phyloP scores from a whole-genome alignment of 2,329 filamentous ascomycete genomes.

The Hypoxylon sp. region DNA sequence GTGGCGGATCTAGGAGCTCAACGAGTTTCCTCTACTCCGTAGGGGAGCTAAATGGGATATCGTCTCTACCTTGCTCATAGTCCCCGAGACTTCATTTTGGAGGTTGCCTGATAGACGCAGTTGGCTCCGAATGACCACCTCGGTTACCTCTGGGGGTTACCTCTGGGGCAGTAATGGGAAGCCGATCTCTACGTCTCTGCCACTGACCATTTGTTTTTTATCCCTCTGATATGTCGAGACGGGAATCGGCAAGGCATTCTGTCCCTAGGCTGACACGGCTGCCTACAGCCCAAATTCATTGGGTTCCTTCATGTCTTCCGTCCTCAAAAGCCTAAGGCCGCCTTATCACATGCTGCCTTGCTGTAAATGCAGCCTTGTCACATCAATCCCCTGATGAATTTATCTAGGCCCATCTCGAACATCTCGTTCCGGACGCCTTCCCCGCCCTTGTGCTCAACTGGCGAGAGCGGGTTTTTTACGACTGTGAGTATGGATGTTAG shows the following conservation, averaged over 20 bases:
- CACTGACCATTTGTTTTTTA: background rate
- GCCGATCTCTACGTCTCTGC: background rate
- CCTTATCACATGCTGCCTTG: background rate
- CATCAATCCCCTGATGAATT: constrained; percentile 79
- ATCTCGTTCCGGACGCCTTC: constrained; percentile 79
- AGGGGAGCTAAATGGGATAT: constrained; percentile 7
- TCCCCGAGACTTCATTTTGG: background rate
- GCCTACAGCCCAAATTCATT: background rate
- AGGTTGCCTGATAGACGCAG: background rate
- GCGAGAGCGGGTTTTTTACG: constrained; percentile 78
- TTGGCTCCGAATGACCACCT: background rate
- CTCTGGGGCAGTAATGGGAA: background rate
- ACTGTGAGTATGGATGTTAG: constrained; percentile 61
- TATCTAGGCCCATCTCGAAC: constrained; percentile 80
- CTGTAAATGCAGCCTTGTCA: constrained; percentile 54
- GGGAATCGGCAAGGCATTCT: background rate
- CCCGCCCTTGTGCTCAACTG: constrained; percentile 77
- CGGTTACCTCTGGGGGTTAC: background rate
- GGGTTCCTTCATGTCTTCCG: background rate
- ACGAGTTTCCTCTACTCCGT: background rate
- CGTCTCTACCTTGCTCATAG: constrained; percentile 14
- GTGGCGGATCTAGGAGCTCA: constrained; percentile 4
- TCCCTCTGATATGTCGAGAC: background rate
- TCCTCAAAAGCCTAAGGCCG: background rate
- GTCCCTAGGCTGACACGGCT: background rate